Percentiles rank a stretch among this genome's conserved stretches.
Conservation (phyloP, 805 yeast genomes). For the Kluyveromyces starmeri region DNA sequence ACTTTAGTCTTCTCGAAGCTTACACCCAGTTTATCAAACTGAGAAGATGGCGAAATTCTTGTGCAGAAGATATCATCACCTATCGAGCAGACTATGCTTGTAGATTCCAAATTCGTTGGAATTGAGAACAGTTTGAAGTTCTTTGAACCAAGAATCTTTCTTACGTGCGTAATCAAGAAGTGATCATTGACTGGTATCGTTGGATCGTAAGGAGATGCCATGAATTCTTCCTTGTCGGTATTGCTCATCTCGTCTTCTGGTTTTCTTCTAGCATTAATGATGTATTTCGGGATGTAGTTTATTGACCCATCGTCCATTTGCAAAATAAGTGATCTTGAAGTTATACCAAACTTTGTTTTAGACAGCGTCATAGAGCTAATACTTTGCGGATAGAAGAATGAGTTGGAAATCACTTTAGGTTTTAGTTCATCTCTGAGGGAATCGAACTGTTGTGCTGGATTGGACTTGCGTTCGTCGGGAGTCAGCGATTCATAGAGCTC, state of each 20-base stretch:
- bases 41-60: constrained; percentile 67
- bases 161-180: constrained; percentile 42
- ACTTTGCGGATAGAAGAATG: constrained; percentile 56
- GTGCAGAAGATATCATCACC: constrained; percentile 75
- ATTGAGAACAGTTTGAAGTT: constrained; percentile 33
- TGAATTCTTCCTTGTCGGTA: constrained; percentile 50
- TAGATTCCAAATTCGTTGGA: constrained; percentile 73
- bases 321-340: constrained; percentile 56
- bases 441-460: constrained; percentile 20
- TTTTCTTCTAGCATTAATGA: constrained; percentile 63
- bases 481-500: constrained; percentile 67
- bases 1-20: constrained; percentile 62
- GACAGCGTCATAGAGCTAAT: constrained; percentile 47
- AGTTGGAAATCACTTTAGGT: constrained; percentile 44
- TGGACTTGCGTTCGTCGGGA: constrained; percentile 38
- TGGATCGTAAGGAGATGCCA: constrained; percentile 58
- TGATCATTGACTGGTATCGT: constrained; percentile 42
- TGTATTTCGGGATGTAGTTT: constrained; percentile 57
- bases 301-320: constrained; percentile 55
- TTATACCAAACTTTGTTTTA: constrained; percentile 54
- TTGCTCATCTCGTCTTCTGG: constrained; percentile 42
- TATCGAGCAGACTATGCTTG: constrained; percentile 57
- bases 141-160: constrained; percentile 32
- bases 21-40: constrained; percentile 65
- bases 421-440: constrained; percentile 29